Percentiles rank a stretch among this genome's conserved stretches.
Evolutionary conservation across 495 filamentous ascomycete genomes (phyloP).

Genomic region (Penicillium waksmanii): DNA sequence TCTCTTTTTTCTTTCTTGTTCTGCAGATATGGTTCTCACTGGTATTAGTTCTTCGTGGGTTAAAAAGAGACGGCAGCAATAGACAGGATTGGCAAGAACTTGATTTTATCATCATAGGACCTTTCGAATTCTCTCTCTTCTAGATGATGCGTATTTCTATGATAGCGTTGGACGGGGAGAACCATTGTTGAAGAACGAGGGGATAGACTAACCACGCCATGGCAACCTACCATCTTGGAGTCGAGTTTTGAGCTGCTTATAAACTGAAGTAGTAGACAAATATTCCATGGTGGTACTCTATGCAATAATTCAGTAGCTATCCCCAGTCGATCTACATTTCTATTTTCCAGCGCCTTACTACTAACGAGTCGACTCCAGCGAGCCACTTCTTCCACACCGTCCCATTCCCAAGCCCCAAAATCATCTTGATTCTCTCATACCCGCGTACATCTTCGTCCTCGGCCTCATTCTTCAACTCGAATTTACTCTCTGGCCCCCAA

Average conservation of each 20-base stretch:
- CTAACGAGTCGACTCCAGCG: conserved; percentile 30
- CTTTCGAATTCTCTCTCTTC: neutral
- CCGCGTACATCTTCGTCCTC: conserved; percentile 27
- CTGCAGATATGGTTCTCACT: conserved; percentile 25
- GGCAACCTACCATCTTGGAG: neutral
- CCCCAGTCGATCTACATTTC: no score
- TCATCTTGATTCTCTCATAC: conserved; percentile 28
- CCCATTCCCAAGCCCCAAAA: conserved; percentile 27
- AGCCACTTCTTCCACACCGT: conserved; percentile 29
- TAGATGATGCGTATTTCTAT: neutral
- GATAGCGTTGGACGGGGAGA: neutral
- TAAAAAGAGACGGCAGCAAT: conserved; percentile 5
- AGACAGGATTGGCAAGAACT: conserved; percentile 8
- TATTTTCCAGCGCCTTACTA: conserved; percentile 26
- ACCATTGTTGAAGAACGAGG: neutral
- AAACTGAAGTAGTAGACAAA: neutral
- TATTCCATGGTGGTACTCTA: no score
- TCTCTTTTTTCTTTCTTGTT: conserved; percentile 4
- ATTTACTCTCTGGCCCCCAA: conserved; percentile 27
- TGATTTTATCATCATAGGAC: neutral
- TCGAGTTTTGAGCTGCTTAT: neutral
- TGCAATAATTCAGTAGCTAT: no score
- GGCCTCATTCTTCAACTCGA: conserved; percentile 24
- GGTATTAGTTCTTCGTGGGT: conserved; percentile 15
- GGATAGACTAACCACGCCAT: neutral